A percentile compares a stretch with the other conserved stretches of the same genome.
phyloP scores from a whole-genome alignment of 495 filamentous ascomycete genomes.

The Aspergillus coremiiformis region DNA sequence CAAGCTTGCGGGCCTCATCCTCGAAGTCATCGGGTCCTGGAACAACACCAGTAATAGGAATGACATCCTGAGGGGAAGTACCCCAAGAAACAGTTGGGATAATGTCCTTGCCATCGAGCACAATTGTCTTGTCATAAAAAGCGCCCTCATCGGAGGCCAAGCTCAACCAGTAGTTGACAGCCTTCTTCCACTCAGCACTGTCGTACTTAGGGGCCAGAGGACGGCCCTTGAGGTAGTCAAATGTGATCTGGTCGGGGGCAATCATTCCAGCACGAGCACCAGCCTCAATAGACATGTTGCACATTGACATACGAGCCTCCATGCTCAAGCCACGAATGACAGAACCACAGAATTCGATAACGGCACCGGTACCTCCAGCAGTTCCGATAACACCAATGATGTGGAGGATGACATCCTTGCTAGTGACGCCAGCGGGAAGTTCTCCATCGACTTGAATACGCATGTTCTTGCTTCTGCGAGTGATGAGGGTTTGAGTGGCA shows the following conservation, averaged over 20 bases:
- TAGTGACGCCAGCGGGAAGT: slow-evolving; percentile 85
- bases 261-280: slow-evolving; percentile 96
- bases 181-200: slow-evolving; percentile 83
- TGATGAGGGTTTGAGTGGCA: slow-evolving; percentile 91
- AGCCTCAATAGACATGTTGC: slow-evolving; percentile 99
- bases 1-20: slow-evolving; percentile 66
- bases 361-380: slow-evolving; percentile 86
- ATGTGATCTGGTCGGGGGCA: slow-evolving; percentile 87
- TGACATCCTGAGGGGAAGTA: slow-evolving; percentile 91
- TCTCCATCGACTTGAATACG: slow-evolving; percentile 88
- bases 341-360: slow-evolving; percentile 95
- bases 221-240: slow-evolving; percentile 86
- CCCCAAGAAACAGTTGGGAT: slow-evolving; percentile 93
- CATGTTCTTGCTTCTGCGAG: slow-evolving; percentile 96
- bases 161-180: slow-evolving; percentile 80
- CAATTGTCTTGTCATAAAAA: slow-evolving; percentile 77
- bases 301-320: slow-evolving; percentile 98
- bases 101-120: slow-evolving; percentile 87
- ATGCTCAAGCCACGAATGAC: slow-evolving; percentile 86
- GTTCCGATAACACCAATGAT: slow-evolving; percentile 93
- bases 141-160: slow-evolving; percentile 79
- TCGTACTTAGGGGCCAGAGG: slow-evolving; percentile 81
- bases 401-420: slow-evolving; percentile 93
- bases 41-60: slow-evolving; percentile 84
- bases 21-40: slow-evolving; percentile 82